Conservation (phyloP, 352 stramenopile species). For the Pythium oligandrum region DNA sequence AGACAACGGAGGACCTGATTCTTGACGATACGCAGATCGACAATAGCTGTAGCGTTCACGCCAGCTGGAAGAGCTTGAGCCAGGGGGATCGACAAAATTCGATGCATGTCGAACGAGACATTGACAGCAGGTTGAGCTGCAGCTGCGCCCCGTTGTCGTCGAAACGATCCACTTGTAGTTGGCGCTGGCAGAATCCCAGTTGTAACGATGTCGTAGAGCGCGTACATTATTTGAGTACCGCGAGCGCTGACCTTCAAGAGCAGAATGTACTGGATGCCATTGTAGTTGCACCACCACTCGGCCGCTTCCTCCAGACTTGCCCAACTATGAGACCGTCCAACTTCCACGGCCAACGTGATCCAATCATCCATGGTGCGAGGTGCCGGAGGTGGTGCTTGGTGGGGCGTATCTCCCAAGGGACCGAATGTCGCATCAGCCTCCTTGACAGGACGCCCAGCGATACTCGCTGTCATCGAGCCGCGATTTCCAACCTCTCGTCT, state of each 20-base stretch:
- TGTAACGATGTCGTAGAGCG: slow-evolving; percentile 12
- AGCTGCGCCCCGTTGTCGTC: not conserved
- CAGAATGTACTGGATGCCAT: slow-evolving; percentile 20
- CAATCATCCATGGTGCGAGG: slow-evolving; percentile 6
- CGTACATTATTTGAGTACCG: slow-evolving; percentile 3
- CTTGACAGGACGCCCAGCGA: slow-evolving; percentile 10
- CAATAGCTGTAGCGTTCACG: slow-evolving; percentile 1
- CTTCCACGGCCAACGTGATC: slow-evolving; percentile 19
- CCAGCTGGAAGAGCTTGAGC: too few species aligned
- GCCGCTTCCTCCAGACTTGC: slow-evolving; percentile 8
- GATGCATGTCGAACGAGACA: slow-evolving; percentile 13
- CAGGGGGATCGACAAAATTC: too few species aligned
- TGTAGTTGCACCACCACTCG: slow-evolving; percentile 13
- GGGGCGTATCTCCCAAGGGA: slow-evolving; percentile 4
- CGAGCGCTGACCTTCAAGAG: slow-evolving; percentile 14
- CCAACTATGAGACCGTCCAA: slow-evolving; percentile 14
- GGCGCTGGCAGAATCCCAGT: not conserved
- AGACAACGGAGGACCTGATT: slow-evolving; percentile 9
- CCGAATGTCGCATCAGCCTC: slow-evolving; percentile 24
- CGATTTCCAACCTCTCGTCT: not conserved
- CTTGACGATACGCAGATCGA: slow-evolving; percentile 11
- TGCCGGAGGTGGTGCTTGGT: slow-evolving; percentile 5
- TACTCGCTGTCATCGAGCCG: slow-evolving; percentile 13
- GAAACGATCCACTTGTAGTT: slow-evolving; percentile 2
- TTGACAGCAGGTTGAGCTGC: slow-evolving; percentile 4